These are phyloP conservation scores for Vitis vinifera DNA, from an alignment of 164 flowering plant genomes.

Conservation along the genomic window ASM3070453v1 NC_081811.1:28942501-28943000, in stretches of 20 bases:
- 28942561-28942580: conserved; percentile 44
- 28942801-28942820: conserved; percentile 46
- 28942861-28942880: no score
- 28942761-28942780: conserved; percentile 58
- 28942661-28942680: conserved; percentile 48
- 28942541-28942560: conserved; percentile 50
- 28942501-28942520: conserved; percentile 46
- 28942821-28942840: conserved; percentile 25
- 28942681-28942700: conserved; percentile 76
- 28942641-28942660: conserved; percentile 50
- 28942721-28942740: conserved; percentile 87
- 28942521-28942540: conserved; percentile 38
- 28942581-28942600: conserved; percentile 38
- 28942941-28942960: no score
- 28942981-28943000: no score
- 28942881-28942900: no score
- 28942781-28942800: conserved; percentile 36
- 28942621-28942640: conserved; percentile 77
- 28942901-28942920: no score
- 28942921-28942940: no score
- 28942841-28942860: conserved; percentile 11
- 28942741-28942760: conserved; percentile 86
- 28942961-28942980: no score
- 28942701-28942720: conserved; percentile 84
- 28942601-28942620: conserved; percentile 46